Evolutionary conservation across 225 moss, liverwort and hornwort species (phyloP), one percentile per base, ranked within the genome.

Genomic region (Pseudoscleropodium purum): DNA sequence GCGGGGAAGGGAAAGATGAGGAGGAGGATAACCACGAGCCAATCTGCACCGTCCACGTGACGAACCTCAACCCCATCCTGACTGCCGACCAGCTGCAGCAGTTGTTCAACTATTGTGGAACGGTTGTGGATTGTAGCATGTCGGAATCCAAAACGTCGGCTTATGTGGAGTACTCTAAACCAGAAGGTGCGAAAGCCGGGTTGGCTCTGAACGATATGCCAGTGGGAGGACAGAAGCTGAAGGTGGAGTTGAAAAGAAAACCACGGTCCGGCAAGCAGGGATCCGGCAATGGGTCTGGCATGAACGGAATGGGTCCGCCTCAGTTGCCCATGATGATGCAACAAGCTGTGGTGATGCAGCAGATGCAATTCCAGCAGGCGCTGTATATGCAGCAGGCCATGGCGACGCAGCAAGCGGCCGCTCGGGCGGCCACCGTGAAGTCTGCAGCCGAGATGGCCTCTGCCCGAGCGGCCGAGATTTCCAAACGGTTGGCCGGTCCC

Each of bases 271-370:
- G 92, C 66, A 99, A 96, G 93, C 96, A 95, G 82, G 94, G 95
- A 77, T 83, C 87, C 39, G 93, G 92, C 54, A 91, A 89, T 78
- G 95, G 95, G 34, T 94, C 97, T 26, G 91, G 89, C 80, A 84
- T 93, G 68, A 95, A 88, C 91, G 97, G 94, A 75, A 94, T 95
- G 89, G 95, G 93, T 57, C 87, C 94, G 84, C 95, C 98, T n/a
- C 98, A 97, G 86, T 92, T 99, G 88, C 99, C 99, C 43, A 94
- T 97, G 94, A 97, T 99, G 97, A 99, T 99, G 99, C 99, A 99
- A 91, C 99, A 99, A 87, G 99, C 97, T 84, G 99, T 99, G 82
- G 99, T 95, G 68, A 99, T 99, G 99, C 99, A 99, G 91, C 99
- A 99, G 87, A 92, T 99, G 94, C 99, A 99, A 80, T 99, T 99